phyloP scores from a whole-genome alignment of 148 eudicot genomes.

The Polygonum maritimum region DNA sequence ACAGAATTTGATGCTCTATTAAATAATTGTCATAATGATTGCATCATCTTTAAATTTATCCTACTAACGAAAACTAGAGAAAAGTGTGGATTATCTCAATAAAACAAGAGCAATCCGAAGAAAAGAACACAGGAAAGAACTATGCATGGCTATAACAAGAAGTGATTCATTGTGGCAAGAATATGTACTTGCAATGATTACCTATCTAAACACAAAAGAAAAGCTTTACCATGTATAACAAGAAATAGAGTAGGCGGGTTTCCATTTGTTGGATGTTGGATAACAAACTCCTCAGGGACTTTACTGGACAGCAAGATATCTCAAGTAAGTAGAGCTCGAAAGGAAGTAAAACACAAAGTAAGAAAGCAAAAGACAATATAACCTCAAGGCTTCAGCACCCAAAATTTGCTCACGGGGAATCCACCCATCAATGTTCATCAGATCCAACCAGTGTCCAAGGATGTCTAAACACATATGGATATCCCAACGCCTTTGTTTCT shows the following conservation, averaged over 20 bases:
- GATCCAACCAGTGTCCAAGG: conserved; percentile 94
- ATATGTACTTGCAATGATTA: neutral
- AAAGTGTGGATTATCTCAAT: neutral
- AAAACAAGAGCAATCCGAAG: neutral
- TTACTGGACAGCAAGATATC: conserved; percentile 44
- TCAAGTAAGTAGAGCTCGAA: neutral
- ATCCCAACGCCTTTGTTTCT: conserved; percentile 44
- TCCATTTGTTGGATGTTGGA: conserved; percentile 90
- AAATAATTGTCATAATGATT: neutral
- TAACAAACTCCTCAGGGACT: conserved; percentile 89
- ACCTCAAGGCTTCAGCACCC: conserved; percentile 97
- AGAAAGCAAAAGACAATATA: conserved; percentile 1
- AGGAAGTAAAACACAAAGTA: neutral
- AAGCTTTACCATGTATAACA: conserved; percentile 62
- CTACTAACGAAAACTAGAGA: neutral
- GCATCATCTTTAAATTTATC: neutral
- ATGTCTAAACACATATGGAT: conserved; percentile 70
- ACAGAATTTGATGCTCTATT: neutral
- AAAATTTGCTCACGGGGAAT: conserved; percentile 98
- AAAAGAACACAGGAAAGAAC: neutral
- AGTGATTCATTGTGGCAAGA: neutral
- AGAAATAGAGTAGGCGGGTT: conserved; percentile 96
- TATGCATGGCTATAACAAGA: neutral
- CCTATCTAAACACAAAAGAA: neutral
- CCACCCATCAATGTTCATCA: conserved; percentile 97